Evolutionary conservation across 2,329 filamentous ascomycete genomes (phyloP), one percentile per base, ranked within the genome.

Genomic region (Incumbomyces delicatus): DNA sequence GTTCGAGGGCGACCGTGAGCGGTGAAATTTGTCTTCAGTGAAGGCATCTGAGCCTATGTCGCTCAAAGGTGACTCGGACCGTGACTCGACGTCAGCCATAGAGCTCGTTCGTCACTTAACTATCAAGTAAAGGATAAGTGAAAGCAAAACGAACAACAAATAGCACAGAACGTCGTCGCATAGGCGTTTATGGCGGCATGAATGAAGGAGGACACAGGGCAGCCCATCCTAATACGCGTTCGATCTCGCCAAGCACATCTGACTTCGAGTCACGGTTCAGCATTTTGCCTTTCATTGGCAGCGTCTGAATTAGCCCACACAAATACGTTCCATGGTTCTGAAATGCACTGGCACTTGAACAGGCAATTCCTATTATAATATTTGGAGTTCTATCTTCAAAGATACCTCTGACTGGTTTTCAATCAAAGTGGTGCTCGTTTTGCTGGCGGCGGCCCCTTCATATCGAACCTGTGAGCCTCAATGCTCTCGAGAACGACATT

Each of bases 11-110:
- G 65, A 68, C 51, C 69, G 69, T 49, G 70, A 71, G 54, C 70
- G 68, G 55, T 70, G 66, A 51, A 67, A 70, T 64, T 71, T 76
- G 56, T 75, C 76, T 56, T 79, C 78, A 61, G 72, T 71, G 61
- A 81, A 76, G 50, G 78, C 75, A 55, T 80, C 79, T 39, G 77
- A 80, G 53, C 74, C 76, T 53, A 81, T 74, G 51, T 78, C 77
- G 42, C 80, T 83, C 56, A 85, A 75, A 33, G 78, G 77, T 30
- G 79, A 82, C 44, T 69, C 75, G 11, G 78, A 76, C 22, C 52
- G 51, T 18, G 53, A 54, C 10, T 56, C 55, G 30, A 47, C 35
- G 61, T 79, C 70, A 43, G 68, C 65, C 68, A 72, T 73, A 49
- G 54, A 57, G 52, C 17, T n/a, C 10, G 42, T 13, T 22, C n/a